Evolutionary conservation across 73 alveolate genomes (phyloP).

Genomic region (Uronychia setigera): DNA sequence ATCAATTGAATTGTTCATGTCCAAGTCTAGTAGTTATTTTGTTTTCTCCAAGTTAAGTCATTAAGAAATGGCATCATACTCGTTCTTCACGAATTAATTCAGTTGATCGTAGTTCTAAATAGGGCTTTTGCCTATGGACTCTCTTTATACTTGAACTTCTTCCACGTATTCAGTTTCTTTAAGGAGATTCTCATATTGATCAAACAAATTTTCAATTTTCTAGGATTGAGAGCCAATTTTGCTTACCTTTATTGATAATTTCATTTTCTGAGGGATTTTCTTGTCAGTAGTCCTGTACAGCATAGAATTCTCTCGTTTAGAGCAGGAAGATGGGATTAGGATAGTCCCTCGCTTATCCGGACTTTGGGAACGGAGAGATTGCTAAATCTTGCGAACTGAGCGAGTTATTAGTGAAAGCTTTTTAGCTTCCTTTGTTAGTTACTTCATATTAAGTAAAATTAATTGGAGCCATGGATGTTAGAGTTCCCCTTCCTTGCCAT

Average conservation of each 20-base stretch:
- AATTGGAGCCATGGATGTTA: too few relatives aligned
- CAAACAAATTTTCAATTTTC: background rate
- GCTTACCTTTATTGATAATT: background rate
- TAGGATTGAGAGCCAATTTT: background rate
- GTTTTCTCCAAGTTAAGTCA: background rate
- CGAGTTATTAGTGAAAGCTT: too few relatives aligned
- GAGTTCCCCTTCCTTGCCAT: too few relatives aligned
- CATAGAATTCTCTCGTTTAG: too few relatives aligned
- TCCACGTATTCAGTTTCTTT: background rate
- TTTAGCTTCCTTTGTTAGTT: too few relatives aligned
- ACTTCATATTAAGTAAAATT: too few relatives aligned
- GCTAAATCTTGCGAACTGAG: too few relatives aligned
- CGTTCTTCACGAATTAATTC: background rate
- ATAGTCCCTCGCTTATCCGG: too few relatives aligned
- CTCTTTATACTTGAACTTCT: background rate
- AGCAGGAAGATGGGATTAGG: too few relatives aligned
- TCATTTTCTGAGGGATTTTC: background rate
- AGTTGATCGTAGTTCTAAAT: too few relatives aligned
- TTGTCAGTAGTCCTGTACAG: background rate
- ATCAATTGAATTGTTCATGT: background rate
- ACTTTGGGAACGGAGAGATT: too few relatives aligned
- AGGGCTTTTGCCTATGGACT: background rate
- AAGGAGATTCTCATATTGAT: background rate
- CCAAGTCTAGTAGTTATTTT: background rate
- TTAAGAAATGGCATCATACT: background rate